These are phyloP conservation scores for Sisymbrium irio DNA, from an alignment of 345 rosid genomes.

Conservation along the genomic window DNA sequence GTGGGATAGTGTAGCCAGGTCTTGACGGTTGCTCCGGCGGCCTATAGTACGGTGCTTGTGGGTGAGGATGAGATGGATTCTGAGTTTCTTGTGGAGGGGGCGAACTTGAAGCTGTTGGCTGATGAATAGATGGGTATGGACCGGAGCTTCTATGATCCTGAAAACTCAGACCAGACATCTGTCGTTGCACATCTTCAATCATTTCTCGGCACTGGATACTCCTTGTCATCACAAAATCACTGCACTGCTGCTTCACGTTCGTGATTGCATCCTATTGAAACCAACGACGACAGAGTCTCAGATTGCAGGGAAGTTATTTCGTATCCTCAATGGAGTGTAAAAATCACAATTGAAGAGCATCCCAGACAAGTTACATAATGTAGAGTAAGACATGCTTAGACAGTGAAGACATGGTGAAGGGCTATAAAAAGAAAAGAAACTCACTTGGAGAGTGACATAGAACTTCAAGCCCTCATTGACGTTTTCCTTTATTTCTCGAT, in stretches of 20 bases:
- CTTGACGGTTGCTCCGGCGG: conserved; percentile 65
- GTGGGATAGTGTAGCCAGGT: conserved; percentile 55
- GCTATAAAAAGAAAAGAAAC: conserved; percentile 1
- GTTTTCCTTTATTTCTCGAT: conserved; percentile 92
- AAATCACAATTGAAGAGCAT: neutral
- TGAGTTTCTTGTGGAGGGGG: conserved; percentile 57
- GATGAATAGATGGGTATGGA: conserved; percentile 69
- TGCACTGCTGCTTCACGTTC: conserved; percentile 94
- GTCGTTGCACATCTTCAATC: conserved; percentile 95
- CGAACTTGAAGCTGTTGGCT: conserved; percentile 46
- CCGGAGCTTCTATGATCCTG: conserved; percentile 70
- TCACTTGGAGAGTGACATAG: conserved; percentile 95
- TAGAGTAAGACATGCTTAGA: conserved; percentile 12
- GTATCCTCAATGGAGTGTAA: conserved; percentile 1
- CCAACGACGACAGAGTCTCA: conserved; percentile 15
- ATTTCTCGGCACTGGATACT: conserved; percentile 95
- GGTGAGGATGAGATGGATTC: conserved; percentile 40
- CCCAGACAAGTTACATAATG: conserved; percentile 2
- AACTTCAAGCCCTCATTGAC: conserved; percentile 94
- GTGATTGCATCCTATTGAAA: conserved; percentile 83
- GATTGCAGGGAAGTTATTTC: conserved; percentile 15
- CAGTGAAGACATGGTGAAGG: conserved; percentile 11
- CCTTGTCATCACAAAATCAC: conserved; percentile 97
- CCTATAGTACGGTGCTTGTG: conserved; percentile 60
- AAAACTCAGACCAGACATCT: conserved; percentile 84